Percentiles rank a stretch among this genome's conserved stretches.
These are phyloP conservation scores for Hirschioporus abietinus DNA, from an alignment of 768 basidiomycete species.

Conservation along the genomic window DNA sequence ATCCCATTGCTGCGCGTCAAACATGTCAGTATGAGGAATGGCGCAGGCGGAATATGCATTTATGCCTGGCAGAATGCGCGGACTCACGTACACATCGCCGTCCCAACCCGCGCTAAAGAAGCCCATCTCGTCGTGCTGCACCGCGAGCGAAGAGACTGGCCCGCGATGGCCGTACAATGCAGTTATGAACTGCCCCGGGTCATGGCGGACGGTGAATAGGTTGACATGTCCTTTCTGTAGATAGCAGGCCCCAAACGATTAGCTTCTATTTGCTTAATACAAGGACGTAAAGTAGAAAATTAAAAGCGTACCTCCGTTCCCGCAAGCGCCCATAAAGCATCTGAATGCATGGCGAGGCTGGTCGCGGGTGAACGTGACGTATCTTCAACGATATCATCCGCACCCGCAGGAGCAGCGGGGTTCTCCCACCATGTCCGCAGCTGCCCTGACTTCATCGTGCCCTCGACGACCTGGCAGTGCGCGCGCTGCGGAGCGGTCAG, in stretches of 20 bases:
- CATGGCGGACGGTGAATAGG: conserved; percentile 88
- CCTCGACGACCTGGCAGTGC: conserved; percentile 87
- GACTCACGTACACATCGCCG: conserved; percentile 74
- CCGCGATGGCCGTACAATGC: conserved; percentile 71
- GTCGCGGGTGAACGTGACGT: conserved; percentile 67
- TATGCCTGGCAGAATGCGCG: conserved; percentile 5
- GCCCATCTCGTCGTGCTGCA: conserved; percentile 78
- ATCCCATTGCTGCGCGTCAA: conserved; percentile 85
- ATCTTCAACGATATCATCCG: conserved; percentile 42
- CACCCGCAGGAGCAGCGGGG: conserved; percentile 29
- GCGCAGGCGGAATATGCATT: too few species aligned
- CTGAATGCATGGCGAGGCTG: conserved; percentile 86
- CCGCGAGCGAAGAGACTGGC: conserved; percentile 78
- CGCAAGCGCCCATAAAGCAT: conserved; percentile 88
- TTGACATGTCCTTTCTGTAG: conserved; percentile 83
- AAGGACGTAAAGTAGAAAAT: conserved; percentile 11
- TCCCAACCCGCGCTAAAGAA: conserved; percentile 96
- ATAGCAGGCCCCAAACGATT: conserved; percentile 13
- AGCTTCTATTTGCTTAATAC: conserved; percentile 5
- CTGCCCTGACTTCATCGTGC: conserved; percentile 85
- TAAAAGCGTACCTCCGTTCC: conserved; percentile 69
- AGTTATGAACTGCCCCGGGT: conserved; percentile 75
- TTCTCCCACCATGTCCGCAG: conserved; percentile 92
- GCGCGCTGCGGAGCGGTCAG: conserved; percentile 85
- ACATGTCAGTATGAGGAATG: conserved; percentile 13